A percentile compares a stretch with the other conserved stretches of the same genome.
These are phyloP conservation scores for Cucumis cinereus DNA, from an alignment of 306 rosid genomes.

Conservation along the genomic window DNA sequence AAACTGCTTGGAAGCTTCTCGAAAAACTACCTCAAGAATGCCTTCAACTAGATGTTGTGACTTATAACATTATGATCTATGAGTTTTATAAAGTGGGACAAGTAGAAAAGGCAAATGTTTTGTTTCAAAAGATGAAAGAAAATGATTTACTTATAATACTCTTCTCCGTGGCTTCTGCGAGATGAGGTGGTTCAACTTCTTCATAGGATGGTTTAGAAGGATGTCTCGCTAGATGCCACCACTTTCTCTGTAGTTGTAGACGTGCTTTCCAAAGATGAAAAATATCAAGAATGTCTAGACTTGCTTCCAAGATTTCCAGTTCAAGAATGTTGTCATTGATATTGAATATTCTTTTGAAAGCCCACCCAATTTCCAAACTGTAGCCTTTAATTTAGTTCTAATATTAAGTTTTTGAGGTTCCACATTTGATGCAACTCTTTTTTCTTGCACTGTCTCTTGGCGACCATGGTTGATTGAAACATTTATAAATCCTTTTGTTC, in stretches of 20 bases:
- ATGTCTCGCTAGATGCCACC: constrained; percentile 21
- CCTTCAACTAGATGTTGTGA: background rate
- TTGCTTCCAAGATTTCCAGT: too few species aligned
- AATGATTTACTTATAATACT: constrained; percentile 25
- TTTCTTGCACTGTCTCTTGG: too few species aligned
- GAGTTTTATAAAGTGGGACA: constrained; percentile 25
- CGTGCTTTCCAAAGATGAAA: too few species aligned
- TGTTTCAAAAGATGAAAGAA: constrained; percentile 26
- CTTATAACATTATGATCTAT: constrained; percentile 15
- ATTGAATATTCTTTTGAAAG: too few species aligned
- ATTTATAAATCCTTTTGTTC: too few species aligned
- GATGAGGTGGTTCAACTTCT: constrained; percentile 28
- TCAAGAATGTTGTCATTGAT: too few species aligned
- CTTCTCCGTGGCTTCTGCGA: constrained; percentile 28
- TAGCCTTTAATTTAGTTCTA: too few species aligned
- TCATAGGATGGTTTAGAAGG: constrained; percentile 22
- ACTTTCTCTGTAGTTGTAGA: constrained; percentile 23
- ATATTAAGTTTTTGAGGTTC: too few species aligned
- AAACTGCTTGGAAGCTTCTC: constrained; percentile 23
- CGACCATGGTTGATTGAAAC: too few species aligned
- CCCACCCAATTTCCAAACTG: too few species aligned
- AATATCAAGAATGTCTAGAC: too few species aligned
- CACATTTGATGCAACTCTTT: too few species aligned
- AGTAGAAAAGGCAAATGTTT: constrained; percentile 24
- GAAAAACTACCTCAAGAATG: constrained; percentile 12